Percentiles rank a stretch among this genome's conserved stretches.
phyloP scores from a whole-genome alignment of 2,329 filamentous ascomycete genomes.

The Clonostachys chloroleuca region DNA sequence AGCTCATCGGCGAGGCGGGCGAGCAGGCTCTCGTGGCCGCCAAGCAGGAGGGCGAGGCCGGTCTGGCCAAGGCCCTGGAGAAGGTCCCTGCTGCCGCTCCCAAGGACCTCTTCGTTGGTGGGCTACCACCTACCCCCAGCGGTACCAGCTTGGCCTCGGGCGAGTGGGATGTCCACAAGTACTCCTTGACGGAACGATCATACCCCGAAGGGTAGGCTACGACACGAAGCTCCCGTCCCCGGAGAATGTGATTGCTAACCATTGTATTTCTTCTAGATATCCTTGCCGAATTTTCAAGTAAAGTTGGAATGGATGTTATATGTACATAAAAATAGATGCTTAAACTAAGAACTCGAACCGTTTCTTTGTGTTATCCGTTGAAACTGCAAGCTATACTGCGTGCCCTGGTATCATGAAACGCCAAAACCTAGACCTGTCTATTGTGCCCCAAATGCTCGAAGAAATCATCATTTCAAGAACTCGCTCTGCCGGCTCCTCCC shows the following conservation, averaged over 20 bases:
- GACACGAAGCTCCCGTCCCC: neutral
- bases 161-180: slow-evolving; percentile 63
- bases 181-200: slow-evolving; percentile 60
- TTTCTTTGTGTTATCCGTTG: no score
- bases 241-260: slow-evolving; percentile 17
- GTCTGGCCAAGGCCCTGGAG: slow-evolving; percentile 71
- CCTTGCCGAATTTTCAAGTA: slow-evolving; percentile 60
- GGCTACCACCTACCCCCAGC: slow-evolving; percentile 82
- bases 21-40: slow-evolving; percentile 67
- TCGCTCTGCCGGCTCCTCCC: slow-evolving; percentile 13
- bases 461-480: neutral
- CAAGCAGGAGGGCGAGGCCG: slow-evolving; percentile 68
- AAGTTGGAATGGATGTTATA: slow-evolving; percentile 4
- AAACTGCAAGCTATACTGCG: neutral
- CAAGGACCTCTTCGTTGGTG: slow-evolving; percentile 65
- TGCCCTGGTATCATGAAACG: neutral
- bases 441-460: neutral
- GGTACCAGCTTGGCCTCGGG: slow-evolving; percentile 54
- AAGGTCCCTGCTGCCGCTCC: slow-evolving; percentile 47
- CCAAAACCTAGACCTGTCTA: neutral
- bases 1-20: slow-evolving; percentile 64
- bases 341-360: no score
- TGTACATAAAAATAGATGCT: no score
- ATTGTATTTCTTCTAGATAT: slow-evolving; percentile 37
- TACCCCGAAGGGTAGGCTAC: slow-evolving; percentile 65